Evolutionary conservation across 805 yeast genomes (phyloP), one percentile per base, ranked within the genome.

Genomic region (Myxozyma melibiosi): DNA sequence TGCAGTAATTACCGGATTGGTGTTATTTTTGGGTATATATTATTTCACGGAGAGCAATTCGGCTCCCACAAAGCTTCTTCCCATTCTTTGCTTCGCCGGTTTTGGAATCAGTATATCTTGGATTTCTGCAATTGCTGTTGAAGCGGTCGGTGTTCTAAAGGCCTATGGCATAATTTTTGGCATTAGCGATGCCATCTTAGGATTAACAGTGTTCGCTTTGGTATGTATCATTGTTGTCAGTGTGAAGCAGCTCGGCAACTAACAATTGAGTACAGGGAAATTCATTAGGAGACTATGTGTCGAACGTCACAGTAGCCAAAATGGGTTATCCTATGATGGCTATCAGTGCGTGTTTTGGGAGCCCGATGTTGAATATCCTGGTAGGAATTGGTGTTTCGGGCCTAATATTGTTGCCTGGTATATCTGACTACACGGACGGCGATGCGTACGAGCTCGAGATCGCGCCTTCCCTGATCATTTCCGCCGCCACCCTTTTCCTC

Each of bases 291-390:
- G 99, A 92, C 68, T 74, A 91, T 45, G 84, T 91, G 0, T 86
- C 97, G 0, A 90, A 92, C 65, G 70, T 86, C 34, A 86, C 95
- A 0, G 81, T 92, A 25, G 90, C 96, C 0, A 76, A 76, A 55
- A 80, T 88, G 78, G 96, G 96, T 0, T 84, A 82, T 73, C 88
- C 96, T 0, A 78, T 86, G 44, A 87, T 92, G 87, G 97, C 97
- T 0, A 76, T 94, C n/a, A 88, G 94, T 28, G 97, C 97, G 0
- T 91, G 98, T 67, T 86, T 91, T 70, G 98, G 97, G 0, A 90
- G 97, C 0, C 98, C 98, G 0, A 72, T 92, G 55, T 70, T 94
- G 40, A 86, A 90, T 51, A 74, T 86, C 41, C 74, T 94, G 9
- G 76, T 91, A 38, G 96, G 97, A 0, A 73, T 92, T 58, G 97